Conservation (phyloP, 352 stramenopile species). For the Phytophthora citricola region DNA sequence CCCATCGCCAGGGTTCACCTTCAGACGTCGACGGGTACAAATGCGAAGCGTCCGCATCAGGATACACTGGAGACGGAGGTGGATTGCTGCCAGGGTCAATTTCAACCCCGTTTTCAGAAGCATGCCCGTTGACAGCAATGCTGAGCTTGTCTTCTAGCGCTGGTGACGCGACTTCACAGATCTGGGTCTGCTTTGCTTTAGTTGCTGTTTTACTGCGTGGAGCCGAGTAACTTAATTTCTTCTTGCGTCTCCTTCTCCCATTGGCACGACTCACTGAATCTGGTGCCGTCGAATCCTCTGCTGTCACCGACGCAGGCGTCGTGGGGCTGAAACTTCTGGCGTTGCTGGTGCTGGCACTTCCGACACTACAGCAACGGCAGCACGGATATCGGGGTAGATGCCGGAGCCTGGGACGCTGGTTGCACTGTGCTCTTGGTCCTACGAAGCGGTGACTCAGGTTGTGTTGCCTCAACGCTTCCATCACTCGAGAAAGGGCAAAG, state of each 20-base stretch:
- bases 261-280: slow-evolving; percentile 3
- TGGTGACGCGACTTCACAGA: slow-evolving; percentile 15
- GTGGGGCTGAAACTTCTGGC: slow-evolving; percentile 3
- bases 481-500: slow-evolving; percentile 48
- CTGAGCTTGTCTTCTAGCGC: slow-evolving; percentile 35
- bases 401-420: slow-evolving; percentile 2
- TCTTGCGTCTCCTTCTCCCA: slow-evolving; percentile 53
- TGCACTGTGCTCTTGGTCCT: slow-evolving; percentile 6
- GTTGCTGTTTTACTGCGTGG: slow-evolving; percentile 22
- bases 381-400: slow-evolving; percentile 1
- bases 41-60: slow-evolving; percentile 43
- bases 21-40: slow-evolving; percentile 48
- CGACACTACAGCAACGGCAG: slow-evolving; percentile 4
- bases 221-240: slow-evolving; percentile 45
- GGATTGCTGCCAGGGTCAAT: slow-evolving; percentile 6
- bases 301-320: slow-evolving; percentile 14
- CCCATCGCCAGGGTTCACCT: slow-evolving; percentile 65
- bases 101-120: slow-evolving; percentile 9
- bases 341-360: not conserved
- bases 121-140: slow-evolving; percentile 27
- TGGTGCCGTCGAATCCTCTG: slow-evolving; percentile 12
- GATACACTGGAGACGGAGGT: slow-evolving; percentile 53
- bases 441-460: slow-evolving; percentile 6
- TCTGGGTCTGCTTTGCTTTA: slow-evolving; percentile 29
- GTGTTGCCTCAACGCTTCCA: slow-evolving; percentile 32